Percentiles rank a stretch among this genome's conserved stretches.
Conservation (phyloP, 257 asterid genomes). For the Solanum pinnatisectum region DNA sequence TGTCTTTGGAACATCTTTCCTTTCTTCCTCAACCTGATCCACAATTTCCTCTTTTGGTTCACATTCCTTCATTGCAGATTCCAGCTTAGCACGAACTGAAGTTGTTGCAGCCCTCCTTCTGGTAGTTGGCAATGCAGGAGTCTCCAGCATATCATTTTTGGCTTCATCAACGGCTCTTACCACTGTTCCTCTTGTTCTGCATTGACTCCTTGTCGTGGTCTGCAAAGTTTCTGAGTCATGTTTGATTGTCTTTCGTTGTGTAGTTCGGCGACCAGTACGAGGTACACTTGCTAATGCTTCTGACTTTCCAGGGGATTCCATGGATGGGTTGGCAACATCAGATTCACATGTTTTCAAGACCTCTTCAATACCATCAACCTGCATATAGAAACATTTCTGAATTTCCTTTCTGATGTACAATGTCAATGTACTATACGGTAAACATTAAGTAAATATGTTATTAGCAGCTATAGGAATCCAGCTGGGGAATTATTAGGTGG, state of each 20-base stretch:
- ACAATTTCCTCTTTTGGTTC: not conserved
- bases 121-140: constrained; percentile 13
- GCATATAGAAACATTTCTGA: not conserved
- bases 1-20: constrained; percentile 22
- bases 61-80: constrained; percentile 32
- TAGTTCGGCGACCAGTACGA: constrained; percentile 40
- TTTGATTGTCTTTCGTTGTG: constrained; percentile 27
- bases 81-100: constrained; percentile 41
- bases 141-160: constrained; percentile 13
- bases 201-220: constrained; percentile 29
- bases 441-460: not conserved
- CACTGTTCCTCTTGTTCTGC: constrained; percentile 28
- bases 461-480: not conserved
- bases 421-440: not conserved
- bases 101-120: constrained; percentile 31
- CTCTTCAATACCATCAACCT: constrained; percentile 87
- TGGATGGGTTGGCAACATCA: constrained; percentile 32
- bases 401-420: not conserved
- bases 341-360: constrained; percentile 24
- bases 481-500: not conserved
- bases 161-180: constrained; percentile 10
- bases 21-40: constrained; percentile 5
- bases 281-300: constrained; percentile 41
- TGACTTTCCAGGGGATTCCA: constrained; percentile 38
- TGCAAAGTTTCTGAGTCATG: constrained; percentile 22